These are phyloP conservation scores for Solanum medicagineum DNA, from an alignment of 257 asterid genomes.

Conservation along the genomic window DNA sequence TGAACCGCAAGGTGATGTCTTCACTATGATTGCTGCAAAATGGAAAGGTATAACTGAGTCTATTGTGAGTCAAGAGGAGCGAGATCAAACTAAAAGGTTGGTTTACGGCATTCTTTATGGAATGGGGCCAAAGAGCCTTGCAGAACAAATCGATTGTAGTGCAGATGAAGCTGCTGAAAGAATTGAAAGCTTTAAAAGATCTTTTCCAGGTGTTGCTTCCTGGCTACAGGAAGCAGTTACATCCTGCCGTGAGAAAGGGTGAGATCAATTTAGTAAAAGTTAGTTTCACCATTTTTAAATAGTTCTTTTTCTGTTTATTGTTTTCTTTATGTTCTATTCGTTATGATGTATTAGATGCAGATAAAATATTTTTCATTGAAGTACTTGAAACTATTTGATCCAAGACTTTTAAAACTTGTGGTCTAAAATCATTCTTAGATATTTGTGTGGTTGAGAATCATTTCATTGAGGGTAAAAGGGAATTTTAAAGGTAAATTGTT, in stretches of 20 bases:
- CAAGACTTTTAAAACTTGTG: too few species aligned
- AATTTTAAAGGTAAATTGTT: too few species aligned
- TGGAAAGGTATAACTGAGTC: constrained; percentile 70
- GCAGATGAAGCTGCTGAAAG: constrained; percentile 67
- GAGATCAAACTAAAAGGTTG: constrained; percentile 81
- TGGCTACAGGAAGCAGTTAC: constrained; percentile 91
- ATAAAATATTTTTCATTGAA: not conserved
- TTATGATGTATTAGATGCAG: not conserved
- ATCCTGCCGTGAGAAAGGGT: constrained; percentile 80
- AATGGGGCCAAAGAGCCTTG: constrained; percentile 75
- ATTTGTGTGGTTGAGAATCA: too few species aligned
- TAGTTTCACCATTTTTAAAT: not conserved
- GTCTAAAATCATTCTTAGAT: too few species aligned
- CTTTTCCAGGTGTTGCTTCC: constrained; percentile 79
- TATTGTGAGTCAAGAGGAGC: constrained; percentile 57
- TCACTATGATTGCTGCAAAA: constrained; percentile 84
- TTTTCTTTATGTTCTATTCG: not conserved
- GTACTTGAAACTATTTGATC: not conserved
- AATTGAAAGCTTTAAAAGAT: constrained; percentile 66
- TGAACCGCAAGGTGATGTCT: constrained; percentile 62
- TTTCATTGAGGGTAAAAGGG: too few species aligned
- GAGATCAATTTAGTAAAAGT: constrained; percentile 14
- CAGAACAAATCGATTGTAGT: constrained; percentile 76
- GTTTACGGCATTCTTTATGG: constrained; percentile 90
- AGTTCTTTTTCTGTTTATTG: not conserved